Evolutionary conservation across 2,329 filamentous ascomycete genomes (phyloP).

Genomic region (Talaromyces sp.): DNA sequence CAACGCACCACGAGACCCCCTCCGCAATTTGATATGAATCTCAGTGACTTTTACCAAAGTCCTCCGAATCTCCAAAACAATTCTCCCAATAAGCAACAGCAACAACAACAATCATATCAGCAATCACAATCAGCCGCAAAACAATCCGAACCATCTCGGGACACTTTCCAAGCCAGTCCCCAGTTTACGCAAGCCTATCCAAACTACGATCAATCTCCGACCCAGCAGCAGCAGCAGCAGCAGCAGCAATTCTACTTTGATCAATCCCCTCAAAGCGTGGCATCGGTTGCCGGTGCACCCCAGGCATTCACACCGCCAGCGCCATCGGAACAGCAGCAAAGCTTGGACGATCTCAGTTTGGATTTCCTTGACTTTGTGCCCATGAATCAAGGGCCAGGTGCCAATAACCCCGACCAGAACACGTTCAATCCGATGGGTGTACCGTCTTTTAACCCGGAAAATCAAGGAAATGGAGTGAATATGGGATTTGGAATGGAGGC

Average conservation of each 20-base stretch:
- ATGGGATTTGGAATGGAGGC: slow-evolving; percentile 42
- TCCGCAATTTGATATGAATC: slow-evolving; percentile 56
- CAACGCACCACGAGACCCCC: slow-evolving; percentile 40
- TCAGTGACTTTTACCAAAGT: slow-evolving; percentile 41
- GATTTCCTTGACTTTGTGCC: slow-evolving; percentile 52
- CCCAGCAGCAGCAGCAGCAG: slow-evolving; percentile 24
- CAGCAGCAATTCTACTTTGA: slow-evolving; percentile 25
- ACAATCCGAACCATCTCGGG: slow-evolving; percentile 18
- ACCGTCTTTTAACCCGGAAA: not conserved
- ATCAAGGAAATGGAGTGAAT: slow-evolving; percentile 36
- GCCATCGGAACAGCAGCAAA: slow-evolving; percentile 8
- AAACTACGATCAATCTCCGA: slow-evolving; percentile 33
- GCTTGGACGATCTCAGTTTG: slow-evolving; percentile 39
- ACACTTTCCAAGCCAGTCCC: slow-evolving; percentile 22
- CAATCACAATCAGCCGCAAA: not conserved
- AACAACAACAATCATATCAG: slow-evolving; percentile 14
- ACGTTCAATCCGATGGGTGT: slow-evolving; percentile 22
- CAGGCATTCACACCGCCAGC: slow-evolving; percentile 22
- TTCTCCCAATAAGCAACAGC: slow-evolving; percentile 18
- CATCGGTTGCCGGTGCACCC: slow-evolving; percentile 22
- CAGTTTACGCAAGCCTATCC: slow-evolving; percentile 29
- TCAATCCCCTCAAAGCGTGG: slow-evolving; percentile 30
- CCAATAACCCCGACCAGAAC: slow-evolving; percentile 24
- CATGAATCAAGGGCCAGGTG: slow-evolving; percentile 21
- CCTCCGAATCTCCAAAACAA: slow-evolving; percentile 25